Percentiles rank a stretch among this genome's conserved stretches.
phyloP scores from a whole-genome alignment of 2,329 filamentous ascomycete genomes.

The Cladosporium sp. region DNA sequence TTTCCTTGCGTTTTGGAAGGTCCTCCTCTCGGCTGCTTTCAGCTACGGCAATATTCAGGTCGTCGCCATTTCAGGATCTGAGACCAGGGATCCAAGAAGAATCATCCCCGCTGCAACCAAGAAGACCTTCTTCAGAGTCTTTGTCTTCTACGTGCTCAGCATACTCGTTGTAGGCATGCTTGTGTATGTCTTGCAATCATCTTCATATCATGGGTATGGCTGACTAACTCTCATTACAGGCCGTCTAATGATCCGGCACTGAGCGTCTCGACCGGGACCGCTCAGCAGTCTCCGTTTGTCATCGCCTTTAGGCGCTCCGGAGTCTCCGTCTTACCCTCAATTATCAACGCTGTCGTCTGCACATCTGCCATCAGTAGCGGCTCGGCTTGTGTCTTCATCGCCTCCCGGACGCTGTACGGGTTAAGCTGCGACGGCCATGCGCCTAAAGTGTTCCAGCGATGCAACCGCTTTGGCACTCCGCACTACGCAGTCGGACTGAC shows the following conservation, averaged over 20 bases:
- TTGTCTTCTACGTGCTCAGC: slow-evolving; percentile 55
- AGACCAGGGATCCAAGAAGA: slow-evolving; percentile 50
- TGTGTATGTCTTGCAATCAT: not conserved
- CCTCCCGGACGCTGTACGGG: slow-evolving; percentile 50
- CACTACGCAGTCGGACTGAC: slow-evolving; percentile 35
- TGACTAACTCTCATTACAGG: not conserved
- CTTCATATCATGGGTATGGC: too few species aligned
- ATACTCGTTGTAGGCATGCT: slow-evolving; percentile 41
- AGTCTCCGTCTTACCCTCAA: slow-evolving; percentile 61
- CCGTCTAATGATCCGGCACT: not conserved
- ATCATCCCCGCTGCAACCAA: slow-evolving; percentile 42
- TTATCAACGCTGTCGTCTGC: slow-evolving; percentile 74
- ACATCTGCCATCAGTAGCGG: slow-evolving; percentile 67
- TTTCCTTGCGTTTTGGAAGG: slow-evolving; percentile 59
- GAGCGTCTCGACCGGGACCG: not conserved
- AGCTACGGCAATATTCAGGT: slow-evolving; percentile 52
- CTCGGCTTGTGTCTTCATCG: slow-evolving; percentile 60
- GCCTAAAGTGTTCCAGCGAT: slow-evolving; percentile 48
- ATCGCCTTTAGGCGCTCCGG: slow-evolving; percentile 66
- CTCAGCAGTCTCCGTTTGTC: slow-evolving; percentile 54
- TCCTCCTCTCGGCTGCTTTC: slow-evolving; percentile 48
- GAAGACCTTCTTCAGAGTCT: slow-evolving; percentile 24
- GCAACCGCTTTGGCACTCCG: slow-evolving; percentile 34
- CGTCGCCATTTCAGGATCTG: slow-evolving; percentile 53
- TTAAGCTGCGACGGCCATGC: slow-evolving; percentile 50